phyloP scores from a whole-genome alignment of 208 protist species.

The Tritrichomonas musculus region DNA sequence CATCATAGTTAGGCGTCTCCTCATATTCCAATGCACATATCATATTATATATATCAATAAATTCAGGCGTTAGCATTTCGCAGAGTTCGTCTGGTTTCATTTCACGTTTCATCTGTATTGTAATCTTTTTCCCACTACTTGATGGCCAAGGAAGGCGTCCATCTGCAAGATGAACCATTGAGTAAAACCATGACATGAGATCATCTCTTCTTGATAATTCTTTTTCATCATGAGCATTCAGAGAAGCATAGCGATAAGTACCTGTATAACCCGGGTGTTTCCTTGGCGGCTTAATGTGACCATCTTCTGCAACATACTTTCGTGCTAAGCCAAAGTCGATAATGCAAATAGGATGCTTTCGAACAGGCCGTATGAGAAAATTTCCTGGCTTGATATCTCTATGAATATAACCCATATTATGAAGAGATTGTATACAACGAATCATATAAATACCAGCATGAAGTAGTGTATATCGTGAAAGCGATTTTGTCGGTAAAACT shows the following conservation, averaged over 20 bases:
- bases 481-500: neutral
- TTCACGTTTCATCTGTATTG: neutral
- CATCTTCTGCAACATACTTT: neutral
- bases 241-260: neutral
- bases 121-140: neutral
- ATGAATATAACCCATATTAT: neutral
- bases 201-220: neutral
- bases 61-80: neutral
- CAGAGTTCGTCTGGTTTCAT: neutral
- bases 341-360: neutral
- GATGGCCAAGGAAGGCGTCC: neutral
- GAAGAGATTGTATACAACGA: neutral
- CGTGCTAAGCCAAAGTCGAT: neutral
- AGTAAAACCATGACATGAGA: neutral
- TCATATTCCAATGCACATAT: neutral
- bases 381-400: slow-evolving; percentile 25
- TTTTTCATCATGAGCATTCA: neutral
- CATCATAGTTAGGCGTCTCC: neutral
- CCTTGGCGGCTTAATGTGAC: neutral
- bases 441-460: neutral
- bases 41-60: neutral
- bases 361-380: neutral
- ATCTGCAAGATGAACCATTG: neutral
- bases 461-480: neutral
- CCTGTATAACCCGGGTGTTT: neutral